Conservation (phyloP, 306 rosid species). For the peach (Prunus persica) region DNA sequence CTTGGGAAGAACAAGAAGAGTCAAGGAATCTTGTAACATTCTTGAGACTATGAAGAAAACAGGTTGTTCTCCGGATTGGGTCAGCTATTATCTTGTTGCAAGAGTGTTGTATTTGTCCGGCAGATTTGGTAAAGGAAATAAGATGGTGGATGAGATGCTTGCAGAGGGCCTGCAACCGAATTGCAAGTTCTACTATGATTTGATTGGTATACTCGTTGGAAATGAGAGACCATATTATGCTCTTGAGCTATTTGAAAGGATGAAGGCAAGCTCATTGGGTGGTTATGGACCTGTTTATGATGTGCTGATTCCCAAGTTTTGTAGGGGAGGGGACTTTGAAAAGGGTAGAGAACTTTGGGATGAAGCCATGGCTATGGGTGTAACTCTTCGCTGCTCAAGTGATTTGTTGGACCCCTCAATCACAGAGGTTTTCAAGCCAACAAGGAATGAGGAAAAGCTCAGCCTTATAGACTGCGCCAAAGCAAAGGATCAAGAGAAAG, state of each 20-base stretch:
- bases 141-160: slow-evolving; percentile 68
- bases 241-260: slow-evolving; percentile 65
- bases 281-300: slow-evolving; percentile 83
- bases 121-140: slow-evolving; percentile 76
- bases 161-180: slow-evolving; percentile 53
- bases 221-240: slow-evolving; percentile 70
- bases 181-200: slow-evolving; percentile 66
- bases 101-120: slow-evolving; percentile 63
- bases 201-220: slow-evolving; percentile 79
- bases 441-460: slow-evolving; percentile 37
- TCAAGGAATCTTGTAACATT: slow-evolving; percentile 63
- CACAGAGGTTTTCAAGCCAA: slow-evolving; percentile 64
- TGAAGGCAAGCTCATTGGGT: slow-evolving; percentile 68
- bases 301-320: slow-evolving; percentile 74
- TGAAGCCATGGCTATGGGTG: slow-evolving; percentile 62
- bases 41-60: slow-evolving; percentile 58
- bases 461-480: slow-evolving; percentile 28
- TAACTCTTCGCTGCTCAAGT: slow-evolving; percentile 53
- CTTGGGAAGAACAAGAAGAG: slow-evolving; percentile 71
- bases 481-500: slow-evolving; percentile 27
- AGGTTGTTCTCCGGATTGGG: slow-evolving; percentile 63
- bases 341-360: slow-evolving; percentile 81
- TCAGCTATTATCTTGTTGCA: slow-evolving; percentile 66
- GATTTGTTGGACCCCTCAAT: slow-evolving; percentile 73
- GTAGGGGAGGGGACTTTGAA: slow-evolving; percentile 65